phyloP scores from a whole-genome alignment of 2,329 filamentous ascomycete genomes.

The Domatiomyces catenatus region DNA sequence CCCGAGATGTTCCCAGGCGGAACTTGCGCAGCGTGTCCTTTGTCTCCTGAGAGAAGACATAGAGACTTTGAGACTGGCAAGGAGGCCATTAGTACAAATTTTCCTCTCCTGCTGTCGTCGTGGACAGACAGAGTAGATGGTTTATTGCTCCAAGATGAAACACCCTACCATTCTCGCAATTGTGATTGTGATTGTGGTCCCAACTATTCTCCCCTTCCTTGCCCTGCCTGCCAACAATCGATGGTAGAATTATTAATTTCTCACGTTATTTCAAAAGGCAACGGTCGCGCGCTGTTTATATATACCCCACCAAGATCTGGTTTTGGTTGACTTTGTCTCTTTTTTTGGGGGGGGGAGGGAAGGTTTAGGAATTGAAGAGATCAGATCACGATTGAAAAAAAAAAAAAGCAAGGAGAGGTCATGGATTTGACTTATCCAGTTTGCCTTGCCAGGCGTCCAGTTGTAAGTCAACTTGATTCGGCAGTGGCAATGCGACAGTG shows the following conservation, averaged over 20 bases:
- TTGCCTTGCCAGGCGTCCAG: not conserved
- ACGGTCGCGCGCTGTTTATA: no score
- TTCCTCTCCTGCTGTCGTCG: not conserved
- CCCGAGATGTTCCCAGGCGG: slow-evolving; percentile 73
- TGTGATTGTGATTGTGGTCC: no score
- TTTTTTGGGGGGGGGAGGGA: not conserved
- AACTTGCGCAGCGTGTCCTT: slow-evolving; percentile 88
- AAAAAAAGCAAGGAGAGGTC: not conserved
- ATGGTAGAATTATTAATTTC: not conserved
- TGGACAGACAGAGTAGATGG: not conserved
- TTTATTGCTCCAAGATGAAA: not conserved
- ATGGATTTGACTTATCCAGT: not conserved
- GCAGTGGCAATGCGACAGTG: not conserved
- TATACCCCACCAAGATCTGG: no score
- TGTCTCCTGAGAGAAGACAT: slow-evolving; percentile 82
- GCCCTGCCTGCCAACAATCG: not conserved
- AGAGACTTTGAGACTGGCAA: slow-evolving; percentile 41
- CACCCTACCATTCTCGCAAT: not conserved
- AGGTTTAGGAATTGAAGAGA: no score
- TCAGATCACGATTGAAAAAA: not conserved
- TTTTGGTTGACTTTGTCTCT: not conserved
- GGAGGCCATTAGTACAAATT: not conserved
- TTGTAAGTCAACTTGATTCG: not conserved
- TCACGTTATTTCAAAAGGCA: no score
- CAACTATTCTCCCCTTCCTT: not conserved